phyloP scores from a whole-genome alignment of 495 filamentous ascomycete genomes.

The Penicillium pulvis region DNA sequence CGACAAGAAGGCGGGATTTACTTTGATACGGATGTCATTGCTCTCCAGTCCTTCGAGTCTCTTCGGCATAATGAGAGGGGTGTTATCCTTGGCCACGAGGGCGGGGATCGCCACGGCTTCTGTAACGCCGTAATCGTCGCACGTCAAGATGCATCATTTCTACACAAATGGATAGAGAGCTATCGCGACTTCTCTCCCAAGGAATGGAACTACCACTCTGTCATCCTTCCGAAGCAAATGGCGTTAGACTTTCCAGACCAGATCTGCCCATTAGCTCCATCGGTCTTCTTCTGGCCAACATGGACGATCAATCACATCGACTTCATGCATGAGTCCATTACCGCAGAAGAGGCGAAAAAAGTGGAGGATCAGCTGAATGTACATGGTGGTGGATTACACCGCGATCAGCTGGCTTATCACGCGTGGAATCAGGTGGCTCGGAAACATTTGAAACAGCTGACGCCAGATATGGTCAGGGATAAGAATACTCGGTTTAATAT shows the following conservation, averaged over 20 bases:
- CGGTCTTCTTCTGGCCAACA: constrained; percentile 52
- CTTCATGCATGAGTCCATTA: constrained; percentile 47
- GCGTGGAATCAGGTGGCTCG: constrained; percentile 51
- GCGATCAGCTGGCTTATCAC: constrained; percentile 49
- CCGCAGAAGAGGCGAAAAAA: constrained; percentile 19
- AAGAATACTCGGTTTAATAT: constrained; percentile 49
- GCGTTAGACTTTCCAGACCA: constrained; percentile 37
- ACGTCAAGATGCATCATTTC: constrained; percentile 41
- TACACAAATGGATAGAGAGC: constrained; percentile 43
- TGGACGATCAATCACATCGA: constrained; percentile 49
- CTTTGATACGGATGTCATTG: constrained; percentile 21
- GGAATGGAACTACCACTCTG: constrained; percentile 52
- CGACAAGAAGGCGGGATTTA: constrained; percentile 48
- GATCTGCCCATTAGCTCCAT: constrained; percentile 44
- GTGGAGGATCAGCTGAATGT: constrained; percentile 14
- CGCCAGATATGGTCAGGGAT: constrained; percentile 34
- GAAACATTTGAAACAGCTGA: constrained; percentile 40
- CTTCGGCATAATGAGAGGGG: constrained; percentile 26
- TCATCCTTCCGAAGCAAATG: constrained; percentile 44
- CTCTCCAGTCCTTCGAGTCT: constrained; percentile 16
- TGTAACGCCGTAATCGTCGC: constrained; percentile 51
- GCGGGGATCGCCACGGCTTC: constrained; percentile 47
- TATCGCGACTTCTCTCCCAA: constrained; percentile 40
- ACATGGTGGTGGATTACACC: constrained; percentile 42
- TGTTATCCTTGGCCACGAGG: constrained; percentile 47